phyloP scores from a whole-genome alignment of 192 early-diverging fungal genomes.

The Backusella circina region DNA sequence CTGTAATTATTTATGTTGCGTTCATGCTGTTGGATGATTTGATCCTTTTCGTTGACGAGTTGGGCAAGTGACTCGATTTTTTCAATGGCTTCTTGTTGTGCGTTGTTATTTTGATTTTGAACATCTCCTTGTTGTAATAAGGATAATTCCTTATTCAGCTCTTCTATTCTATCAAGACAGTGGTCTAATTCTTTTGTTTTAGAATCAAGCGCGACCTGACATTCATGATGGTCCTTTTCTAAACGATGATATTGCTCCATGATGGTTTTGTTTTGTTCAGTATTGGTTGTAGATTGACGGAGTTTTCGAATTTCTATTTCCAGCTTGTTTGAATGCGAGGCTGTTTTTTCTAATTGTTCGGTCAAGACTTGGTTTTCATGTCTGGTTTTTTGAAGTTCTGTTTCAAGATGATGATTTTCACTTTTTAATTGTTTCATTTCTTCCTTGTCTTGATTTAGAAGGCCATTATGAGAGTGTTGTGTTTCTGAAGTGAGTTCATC shows the following conservation, averaged over 20 bases:
- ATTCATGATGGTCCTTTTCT: background rate
- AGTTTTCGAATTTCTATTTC: background rate
- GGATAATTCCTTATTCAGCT: background rate
- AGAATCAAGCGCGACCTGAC: background rate
- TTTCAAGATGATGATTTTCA: background rate
- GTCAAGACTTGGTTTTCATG: background rate
- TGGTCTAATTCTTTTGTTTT: background rate
- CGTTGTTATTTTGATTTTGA: background rate
- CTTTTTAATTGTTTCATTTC: background rate
- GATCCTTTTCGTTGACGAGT: background rate
- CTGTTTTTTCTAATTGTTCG: background rate
- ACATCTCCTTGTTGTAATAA: background rate
- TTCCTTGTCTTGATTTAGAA: background rate
- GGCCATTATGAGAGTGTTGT: background rate
- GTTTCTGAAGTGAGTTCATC: background rate
- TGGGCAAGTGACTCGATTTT: background rate
- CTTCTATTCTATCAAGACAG: background rate
- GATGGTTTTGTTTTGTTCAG: background rate
- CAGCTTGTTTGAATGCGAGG: background rate
- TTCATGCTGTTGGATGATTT: background rate
- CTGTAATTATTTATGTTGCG: background rate
- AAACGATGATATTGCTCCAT: background rate
- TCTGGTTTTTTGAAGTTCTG: background rate
- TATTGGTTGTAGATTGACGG: background rate
- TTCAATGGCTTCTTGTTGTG: background rate